Base-by-base conservation (phyloP, 139 green algal genomes). In the Edaphochlamys debaryana region DNA sequence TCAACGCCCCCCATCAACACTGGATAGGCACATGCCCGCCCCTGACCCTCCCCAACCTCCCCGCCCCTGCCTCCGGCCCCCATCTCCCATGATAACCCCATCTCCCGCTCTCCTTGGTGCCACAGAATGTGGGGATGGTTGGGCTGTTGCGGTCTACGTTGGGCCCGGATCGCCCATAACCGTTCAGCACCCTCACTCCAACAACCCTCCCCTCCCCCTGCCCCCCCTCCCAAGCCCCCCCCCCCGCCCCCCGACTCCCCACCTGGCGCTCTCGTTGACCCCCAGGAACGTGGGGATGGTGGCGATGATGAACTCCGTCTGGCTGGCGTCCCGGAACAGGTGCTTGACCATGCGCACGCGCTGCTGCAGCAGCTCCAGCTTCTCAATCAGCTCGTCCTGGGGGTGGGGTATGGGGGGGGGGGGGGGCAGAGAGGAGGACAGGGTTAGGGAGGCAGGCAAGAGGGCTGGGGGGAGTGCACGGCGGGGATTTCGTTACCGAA, bases 231-330 rank as follows among this genome's bases (percentile, higher is more conserved):
- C 30, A 7, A 34, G 34, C 9, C 32, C 48, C 11, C 30, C 0
- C 70, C 32, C 70, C 41, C 17, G 23, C 68, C 13, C 27, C n/a
- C 41, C 2, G 34, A 27, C 15, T 19, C 3, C 27, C n/a, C 60
- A 81, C 88, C 30, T 75, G 30, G 60, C 68, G 68, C 92, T 98
- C 86, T 99, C 97, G 69, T 92, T 96, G 36, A 99, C 85, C 17
- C 91, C 97, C 86, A 99, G 94, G 86, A 96, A 90, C 9, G 97
- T 99, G 60, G 97, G 97, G 36, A 99, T 99, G 82, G 96, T 99
- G 42, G 96, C 97, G 60, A 99, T 98, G 77, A 99, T 92, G 85
- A 99, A 99, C 87, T 99, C 97, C 2, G 95, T 99, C 38, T 80
- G 83, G 42, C 69, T 50, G 67, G 92, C 85, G 89, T 99, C 91